Percentiles rank a stretch among this genome's conserved stretches.
Evolutionary conservation across 108 stramenopile species (phyloP).

Genomic region (Seminavis robusta): DNA sequence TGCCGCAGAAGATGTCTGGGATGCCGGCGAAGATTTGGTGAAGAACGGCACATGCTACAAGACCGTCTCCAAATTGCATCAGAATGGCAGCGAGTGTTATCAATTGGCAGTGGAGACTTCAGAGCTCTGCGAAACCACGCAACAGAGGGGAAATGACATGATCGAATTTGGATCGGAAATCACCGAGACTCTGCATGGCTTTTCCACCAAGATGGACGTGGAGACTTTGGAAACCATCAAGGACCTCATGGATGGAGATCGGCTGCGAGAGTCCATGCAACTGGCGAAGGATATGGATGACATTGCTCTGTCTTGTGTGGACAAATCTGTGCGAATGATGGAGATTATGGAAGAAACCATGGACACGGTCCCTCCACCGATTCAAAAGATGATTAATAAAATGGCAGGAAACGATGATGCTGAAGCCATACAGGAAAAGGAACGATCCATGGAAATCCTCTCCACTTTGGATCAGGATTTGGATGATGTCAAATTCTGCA

Average conservation of each 20-base stretch:
- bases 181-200: constrained; percentile 1
- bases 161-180: constrained; percentile 14
- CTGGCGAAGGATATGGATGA: constrained; percentile 36
- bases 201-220: constrained; percentile 14
- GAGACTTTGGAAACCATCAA: constrained; percentile 39
- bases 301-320: constrained; percentile 29
- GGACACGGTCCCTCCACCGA: constrained; percentile 33
- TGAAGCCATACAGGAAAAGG: too few relatives aligned
- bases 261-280: constrained; percentile 17
- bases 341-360: constrained; percentile 36
- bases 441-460: constrained; percentile 7
- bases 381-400: constrained; percentile 37
- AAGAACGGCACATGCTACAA: too few relatives aligned
- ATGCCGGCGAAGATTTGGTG: too few relatives aligned
- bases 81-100: constrained; percentile 3
- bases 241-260: constrained; percentile 50
- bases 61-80: too few relatives aligned
- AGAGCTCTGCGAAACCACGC: constrained; percentile 16
- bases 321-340: constrained; percentile 42
- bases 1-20: too few relatives aligned
- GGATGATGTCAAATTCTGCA: constrained; percentile 34
- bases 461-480: constrained; percentile 31
- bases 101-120: constrained; percentile 15
- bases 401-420: constrained; percentile 31
- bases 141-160: constrained; percentile 14